phyloP scores from a whole-genome alignment of 331 rosid species.

The Acacia pycnantha region DNA sequence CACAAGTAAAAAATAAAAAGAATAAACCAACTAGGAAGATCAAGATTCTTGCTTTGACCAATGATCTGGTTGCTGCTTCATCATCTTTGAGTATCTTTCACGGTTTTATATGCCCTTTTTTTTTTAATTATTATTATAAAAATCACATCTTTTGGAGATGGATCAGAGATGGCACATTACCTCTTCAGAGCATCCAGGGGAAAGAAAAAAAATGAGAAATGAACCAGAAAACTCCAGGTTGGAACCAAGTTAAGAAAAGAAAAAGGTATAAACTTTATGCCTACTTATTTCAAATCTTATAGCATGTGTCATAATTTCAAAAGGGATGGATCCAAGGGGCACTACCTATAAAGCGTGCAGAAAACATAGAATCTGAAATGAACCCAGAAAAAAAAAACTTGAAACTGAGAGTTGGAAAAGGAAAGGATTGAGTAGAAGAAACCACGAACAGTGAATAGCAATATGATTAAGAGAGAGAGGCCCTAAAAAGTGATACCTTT shows the following conservation, averaged over 20 bases:
- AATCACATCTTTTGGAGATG: neutral
- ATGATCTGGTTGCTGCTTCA: constrained; percentile 25
- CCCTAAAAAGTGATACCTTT: constrained; percentile 16
- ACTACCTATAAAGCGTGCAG: neutral
- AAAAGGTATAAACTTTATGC: neutral
- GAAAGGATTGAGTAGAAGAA: neutral
- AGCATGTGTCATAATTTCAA: neutral
- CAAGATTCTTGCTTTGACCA: constrained; percentile 42
- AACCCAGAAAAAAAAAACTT: neutral
- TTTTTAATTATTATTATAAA: neutral
- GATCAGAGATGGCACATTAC: neutral
- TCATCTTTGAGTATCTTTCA: constrained; percentile 2
- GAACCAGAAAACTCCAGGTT: neutral
- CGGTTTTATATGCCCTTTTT: neutral
- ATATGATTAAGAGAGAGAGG: constrained; percentile 21
- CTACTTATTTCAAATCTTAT: neutral
- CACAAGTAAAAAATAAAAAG: constrained; percentile 20
- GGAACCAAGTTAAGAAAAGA: neutral
- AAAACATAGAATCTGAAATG: constrained; percentile 8
- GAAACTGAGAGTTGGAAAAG: neutral
- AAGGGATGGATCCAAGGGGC: neutral
- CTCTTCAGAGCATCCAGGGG: neutral
- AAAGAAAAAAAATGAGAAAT: neutral
- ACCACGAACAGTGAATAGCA: neutral
- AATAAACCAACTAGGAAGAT: constrained; percentile 9